Base-by-base conservation (phyloP, 148 eudicot species). In the Fallopia convolvulus region DNA sequence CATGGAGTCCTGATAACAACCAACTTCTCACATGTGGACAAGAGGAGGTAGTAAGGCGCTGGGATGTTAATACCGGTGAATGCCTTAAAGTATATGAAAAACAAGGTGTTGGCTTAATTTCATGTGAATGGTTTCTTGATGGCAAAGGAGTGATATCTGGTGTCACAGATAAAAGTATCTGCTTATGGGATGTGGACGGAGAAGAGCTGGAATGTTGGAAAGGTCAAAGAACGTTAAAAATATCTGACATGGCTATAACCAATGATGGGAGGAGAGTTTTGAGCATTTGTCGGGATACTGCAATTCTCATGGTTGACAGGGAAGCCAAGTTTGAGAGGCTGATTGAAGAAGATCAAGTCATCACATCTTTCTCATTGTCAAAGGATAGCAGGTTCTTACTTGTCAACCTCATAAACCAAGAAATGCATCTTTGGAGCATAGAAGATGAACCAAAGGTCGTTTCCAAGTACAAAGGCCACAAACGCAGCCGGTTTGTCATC, bases 61-160 rank as follows among this genome's bases (percentile, higher is more conserved):
- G 98, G 97, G 89, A 91, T 79, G 86, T 89, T 74, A 55, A 61
- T 52, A 79, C 92, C 53, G 97, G 95, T 75, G 87, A 89, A 79
- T 93, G 95, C 80, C 88, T 89, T 40, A 83, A 86, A 79, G 77
- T 88, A 56, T 93, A 89, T 75, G 93, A 89, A 75, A 93, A 88
- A 83, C 73, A 53, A 55, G 89, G 87, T 21, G 52, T 85, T 70
- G 88, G 89, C 78, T 77, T 82, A 44, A 78, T 91, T 14, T 93
- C 97, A 4, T 93, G 97, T 86, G 93, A 82, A 23, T 93, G 97
- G 97, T 83, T 87, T 23, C 88, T 88, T n/a, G 89, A 88, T 86
- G 95, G 92, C 21, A 85, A 86, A 53, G 80, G 79, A 26, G 80
- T 93, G 49, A 86, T 87, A 66, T 80, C 86, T 53, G 95, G 95